Base-by-base conservation (phyloP, 129 eudicot genomes). In the Heracleum sosnowskyi region DNA sequence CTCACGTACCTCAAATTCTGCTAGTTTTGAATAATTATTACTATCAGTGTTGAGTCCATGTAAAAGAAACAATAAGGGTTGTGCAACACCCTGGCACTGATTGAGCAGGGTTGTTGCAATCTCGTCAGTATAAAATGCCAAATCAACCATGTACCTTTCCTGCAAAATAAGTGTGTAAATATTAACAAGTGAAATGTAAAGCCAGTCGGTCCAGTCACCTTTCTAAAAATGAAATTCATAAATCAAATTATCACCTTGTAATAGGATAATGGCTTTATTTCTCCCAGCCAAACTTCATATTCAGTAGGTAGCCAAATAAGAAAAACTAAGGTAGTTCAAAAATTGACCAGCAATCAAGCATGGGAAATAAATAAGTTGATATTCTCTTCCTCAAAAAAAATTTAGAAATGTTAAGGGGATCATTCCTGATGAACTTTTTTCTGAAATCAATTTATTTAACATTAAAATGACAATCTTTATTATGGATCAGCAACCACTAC, bases 41-140 rank as follows among this genome's bases (percentile, higher is more conserved):
- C 98, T 95, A 81, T 95, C 98, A n/a, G 96, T 95, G 73, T 95
- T 95, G 69, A 91, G 87, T 73, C 97, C 97, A 80, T 90, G 96
- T 81, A 95, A 87, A 77, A 95, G 97, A 88, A 85, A 91, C 85
- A 95, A 82, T 76, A 95, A 76, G 20, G 97, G 96, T 81, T 82
- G 81, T 69, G 83, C 92, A 22, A 85, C 64, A 77, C 90, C 92
- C 60, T 86, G 83, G 90, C 76, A 82, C 26, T 84, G 83, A 42
- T 82, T 86, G 55, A 55, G 85, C 87, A 95, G 79, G 74, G 83
- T 90, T 84, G 86, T 76, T 69, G 82, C 74, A 78, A 95, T 90
- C 82, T 95, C 96, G 77, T 91, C 97, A 53, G 92, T 85, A 79
- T 82, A 91, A 79, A 62, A 85, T 47, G 53, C 91, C 81, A 64